A percentile compares a stretch with the other conserved stretches of the same genome.
These are phyloP conservation scores for Populus hybrid DNA, from an alignment of 441 rosid genomes.

Conservation along the genomic window DNA sequence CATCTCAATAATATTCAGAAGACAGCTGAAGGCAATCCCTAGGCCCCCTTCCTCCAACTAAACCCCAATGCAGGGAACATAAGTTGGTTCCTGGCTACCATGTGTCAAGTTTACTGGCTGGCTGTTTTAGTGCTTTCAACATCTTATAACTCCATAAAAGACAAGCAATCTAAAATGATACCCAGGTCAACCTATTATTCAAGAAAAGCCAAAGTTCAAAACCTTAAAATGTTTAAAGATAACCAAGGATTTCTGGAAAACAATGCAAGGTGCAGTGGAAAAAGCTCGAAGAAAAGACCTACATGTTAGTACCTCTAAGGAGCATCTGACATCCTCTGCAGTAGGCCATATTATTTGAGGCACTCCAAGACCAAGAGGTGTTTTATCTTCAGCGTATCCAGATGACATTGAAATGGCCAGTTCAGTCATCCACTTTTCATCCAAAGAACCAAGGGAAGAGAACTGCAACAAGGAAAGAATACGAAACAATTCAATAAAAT, in stretches of 20 bases:
- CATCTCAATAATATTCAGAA: neutral
- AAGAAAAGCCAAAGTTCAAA: neutral
- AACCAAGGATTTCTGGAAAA: neutral
- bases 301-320: constrained; percentile 66
- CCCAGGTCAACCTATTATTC: neutral
- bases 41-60: too few species aligned
- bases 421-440: constrained; percentile 93
- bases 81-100: too few species aligned
- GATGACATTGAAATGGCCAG: constrained; percentile 80
- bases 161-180: neutral
- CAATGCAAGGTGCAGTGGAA: neutral
- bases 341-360: constrained; percentile 89
- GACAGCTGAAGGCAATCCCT: neutral
- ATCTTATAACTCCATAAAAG: neutral
- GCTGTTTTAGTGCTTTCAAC: neutral
- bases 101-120: too few species aligned
- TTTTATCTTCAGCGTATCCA: constrained; percentile 69
- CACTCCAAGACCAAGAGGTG: constrained; percentile 74
- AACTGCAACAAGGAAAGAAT: constrained; percentile 46
- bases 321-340: constrained; percentile 89
- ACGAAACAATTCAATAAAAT: constrained; percentile 6
- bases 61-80: too few species aligned
- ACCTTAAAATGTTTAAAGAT: neutral
- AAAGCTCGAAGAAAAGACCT: constrained; percentile 16
- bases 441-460: constrained; percentile 93